phyloP scores from a whole-genome alignment of 2,329 filamentous ascomycete species.

The Dactylonectria estremocensis region DNA sequence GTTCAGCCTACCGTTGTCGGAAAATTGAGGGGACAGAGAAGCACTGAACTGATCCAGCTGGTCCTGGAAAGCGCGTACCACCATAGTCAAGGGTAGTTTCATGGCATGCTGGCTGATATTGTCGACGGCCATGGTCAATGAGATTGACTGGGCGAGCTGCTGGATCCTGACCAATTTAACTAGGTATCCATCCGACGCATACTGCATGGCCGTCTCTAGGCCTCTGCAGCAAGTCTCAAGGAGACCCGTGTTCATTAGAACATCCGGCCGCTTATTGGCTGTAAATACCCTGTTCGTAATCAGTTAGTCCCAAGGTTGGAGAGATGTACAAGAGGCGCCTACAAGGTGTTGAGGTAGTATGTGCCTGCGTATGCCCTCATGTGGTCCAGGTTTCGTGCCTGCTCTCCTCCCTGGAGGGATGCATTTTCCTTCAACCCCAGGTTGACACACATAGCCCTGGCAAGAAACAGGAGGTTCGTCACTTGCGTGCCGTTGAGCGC shows the following conservation, averaged over 20 bases:
- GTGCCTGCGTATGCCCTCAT: constrained; percentile 65
- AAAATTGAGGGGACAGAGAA: constrained; percentile 54
- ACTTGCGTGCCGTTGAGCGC: constrained; percentile 65
- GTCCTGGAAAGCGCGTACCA: constrained; percentile 61
- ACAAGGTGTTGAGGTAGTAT: constrained; percentile 67
- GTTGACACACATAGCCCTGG: constrained; percentile 62
- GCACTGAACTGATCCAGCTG: constrained; percentile 59
- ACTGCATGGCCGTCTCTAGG: constrained; percentile 60
- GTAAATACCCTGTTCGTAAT: constrained; percentile 56
- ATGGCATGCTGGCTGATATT: constrained; percentile 49
- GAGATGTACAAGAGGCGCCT: constrained; percentile 36
- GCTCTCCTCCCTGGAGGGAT: constrained; percentile 38
- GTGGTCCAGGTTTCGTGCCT: constrained; percentile 56
- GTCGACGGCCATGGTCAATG: constrained; percentile 55
- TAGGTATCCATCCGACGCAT: constrained; percentile 61
- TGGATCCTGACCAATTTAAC: constrained; percentile 64
- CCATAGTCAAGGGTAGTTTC: constrained; percentile 58
- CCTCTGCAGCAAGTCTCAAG: constrained; percentile 61
- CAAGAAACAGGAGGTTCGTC: constrained; percentile 65
- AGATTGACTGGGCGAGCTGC: constrained; percentile 64
- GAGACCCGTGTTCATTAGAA: constrained; percentile 62
- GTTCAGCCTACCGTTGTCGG: constrained; percentile 52
- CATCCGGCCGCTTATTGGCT: constrained; percentile 64
- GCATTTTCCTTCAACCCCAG: constrained; percentile 53
- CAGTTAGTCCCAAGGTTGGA: background rate